Conservation (phyloP, 225 moss, liverwort and hornwort genomes). For the Pseudisothecium myosuroides region DNA sequence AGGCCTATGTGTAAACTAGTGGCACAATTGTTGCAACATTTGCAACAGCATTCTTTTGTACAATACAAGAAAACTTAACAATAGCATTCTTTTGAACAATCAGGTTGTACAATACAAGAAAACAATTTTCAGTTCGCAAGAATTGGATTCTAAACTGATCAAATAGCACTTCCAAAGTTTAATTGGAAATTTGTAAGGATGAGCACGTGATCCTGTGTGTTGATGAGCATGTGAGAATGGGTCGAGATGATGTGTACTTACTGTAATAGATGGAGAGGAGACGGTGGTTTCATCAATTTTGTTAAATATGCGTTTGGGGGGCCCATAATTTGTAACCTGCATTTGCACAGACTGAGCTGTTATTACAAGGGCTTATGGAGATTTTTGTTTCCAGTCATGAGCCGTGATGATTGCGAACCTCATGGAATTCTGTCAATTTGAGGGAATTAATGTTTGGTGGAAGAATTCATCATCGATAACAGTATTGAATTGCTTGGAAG, state of each 20-base stretch:
- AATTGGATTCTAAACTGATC: neutral
- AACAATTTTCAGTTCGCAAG: neutral
- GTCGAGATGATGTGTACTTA: neutral
- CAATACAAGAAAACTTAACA: neutral
- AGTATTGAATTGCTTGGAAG: too few species aligned
- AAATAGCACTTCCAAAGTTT: neutral
- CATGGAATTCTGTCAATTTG: too few species aligned
- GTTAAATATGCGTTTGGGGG: too few species aligned
- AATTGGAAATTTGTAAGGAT: neutral
- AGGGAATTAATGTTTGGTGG: too few species aligned
- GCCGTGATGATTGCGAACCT: too few species aligned
- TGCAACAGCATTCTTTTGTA: neutral
- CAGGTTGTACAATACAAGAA: neutral
- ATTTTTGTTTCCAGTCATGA: too few species aligned
- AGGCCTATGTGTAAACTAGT: neutral
- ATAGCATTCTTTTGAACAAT: neutral
- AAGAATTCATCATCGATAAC: too few species aligned
- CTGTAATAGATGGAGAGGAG: too few species aligned
- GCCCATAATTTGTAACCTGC: too few species aligned
- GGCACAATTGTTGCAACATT: neutral
- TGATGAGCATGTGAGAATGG: neutral
- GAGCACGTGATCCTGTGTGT: neutral
- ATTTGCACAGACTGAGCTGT: too few species aligned
- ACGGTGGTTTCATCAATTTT: too few species aligned
- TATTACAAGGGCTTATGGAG: too few species aligned